A percentile compares a stretch with the other conserved stretches of the same genome.
Evolutionary conservation across 1,139 yeast genomes (phyloP).

Genomic region (Geotrichum candidum): DNA sequence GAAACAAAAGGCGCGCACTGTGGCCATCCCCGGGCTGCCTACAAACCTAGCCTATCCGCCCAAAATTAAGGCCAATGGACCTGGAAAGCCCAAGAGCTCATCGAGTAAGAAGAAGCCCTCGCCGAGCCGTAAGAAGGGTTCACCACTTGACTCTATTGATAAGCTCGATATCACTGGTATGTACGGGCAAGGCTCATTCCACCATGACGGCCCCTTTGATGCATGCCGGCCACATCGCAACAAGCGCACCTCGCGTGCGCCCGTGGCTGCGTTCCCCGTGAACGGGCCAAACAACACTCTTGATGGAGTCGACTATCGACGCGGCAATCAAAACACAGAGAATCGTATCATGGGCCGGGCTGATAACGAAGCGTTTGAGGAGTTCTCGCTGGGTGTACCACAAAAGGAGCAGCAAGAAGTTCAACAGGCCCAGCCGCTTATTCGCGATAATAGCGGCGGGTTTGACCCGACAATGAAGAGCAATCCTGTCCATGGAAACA

Average conservation of each 20-base stretch:
- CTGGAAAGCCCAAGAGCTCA: background rate
- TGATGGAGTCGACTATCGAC: slow-evolving; percentile 44
- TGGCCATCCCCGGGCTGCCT: background rate
- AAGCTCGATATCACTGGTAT: slow-evolving; percentile 91
- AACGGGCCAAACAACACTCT: slow-evolving; percentile 92
- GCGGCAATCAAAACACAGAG: slow-evolving; percentile 36
- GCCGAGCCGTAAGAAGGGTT: slow-evolving; percentile 37
- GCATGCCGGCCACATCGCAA: slow-evolving; percentile 97
- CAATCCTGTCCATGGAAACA: slow-evolving; percentile 73
- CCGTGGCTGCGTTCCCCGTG: slow-evolving; percentile 89
- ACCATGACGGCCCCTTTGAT: slow-evolving; percentile 98
- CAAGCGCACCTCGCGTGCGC: slow-evolving; percentile 66
- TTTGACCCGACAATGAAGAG: slow-evolving; percentile 69
- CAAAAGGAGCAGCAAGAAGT: background rate
- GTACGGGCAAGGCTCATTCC: slow-evolving; percentile 82
- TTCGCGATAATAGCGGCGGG: background rate
- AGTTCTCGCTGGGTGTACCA: slow-evolving; percentile 15
- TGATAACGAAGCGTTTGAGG: slow-evolving; percentile 32
- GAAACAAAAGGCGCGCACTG: background rate
- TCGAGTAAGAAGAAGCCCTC: background rate
- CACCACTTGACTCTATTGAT: slow-evolving; percentile 77
- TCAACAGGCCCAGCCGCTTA: background rate
- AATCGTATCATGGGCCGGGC: slow-evolving; percentile 31
- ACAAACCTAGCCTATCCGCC: background rate
- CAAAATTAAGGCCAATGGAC: background rate